phyloP scores from a whole-genome alignment of 129 eudicot genomes.

The Mikania micrantha region DNA sequence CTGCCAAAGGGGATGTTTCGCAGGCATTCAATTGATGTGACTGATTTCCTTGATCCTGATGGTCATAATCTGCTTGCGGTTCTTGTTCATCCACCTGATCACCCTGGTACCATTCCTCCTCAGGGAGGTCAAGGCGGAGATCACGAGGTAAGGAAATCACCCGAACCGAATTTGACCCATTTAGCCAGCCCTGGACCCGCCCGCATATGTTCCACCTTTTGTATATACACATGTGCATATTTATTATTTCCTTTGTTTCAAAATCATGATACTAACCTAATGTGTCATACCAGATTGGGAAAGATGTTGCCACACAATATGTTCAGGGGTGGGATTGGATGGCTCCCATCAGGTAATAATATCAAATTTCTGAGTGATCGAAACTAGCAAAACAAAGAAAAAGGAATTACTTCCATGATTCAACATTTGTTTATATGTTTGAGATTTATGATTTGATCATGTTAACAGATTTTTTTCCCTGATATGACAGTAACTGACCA shows the following conservation, averaged over 20 bases:
- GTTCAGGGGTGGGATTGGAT: slow-evolving; percentile 99
- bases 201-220: neutral
- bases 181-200: neutral
- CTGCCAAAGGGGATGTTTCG: slow-evolving; percentile 97
- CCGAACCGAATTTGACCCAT: neutral
- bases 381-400: neutral
- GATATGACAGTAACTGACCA: neutral
- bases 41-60: slow-evolving; percentile 55
- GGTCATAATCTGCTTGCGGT: slow-evolving; percentile 88
- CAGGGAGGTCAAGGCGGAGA: slow-evolving; percentile 99
- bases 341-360: slow-evolving; percentile 81
- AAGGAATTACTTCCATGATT: neutral
- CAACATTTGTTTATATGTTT: neutral
- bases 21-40: slow-evolving; percentile 78
- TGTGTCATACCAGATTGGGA: slow-evolving; percentile 63
- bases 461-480: neutral
- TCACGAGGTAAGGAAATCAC: slow-evolving; percentile 59
- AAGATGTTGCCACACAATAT: slow-evolving; percentile 91
- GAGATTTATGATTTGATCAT: neutral
- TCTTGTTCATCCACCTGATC: slow-evolving; percentile 96
- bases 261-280: slow-evolving; percentile 4
- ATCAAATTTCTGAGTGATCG: neutral
- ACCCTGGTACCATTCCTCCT: slow-evolving; percentile 93
- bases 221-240: slow-evolving; percentile 8
- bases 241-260: neutral